phyloP scores from a whole-genome alignment of 768 basidiomycete genomes.

The Kwoniella sp. region DNA sequence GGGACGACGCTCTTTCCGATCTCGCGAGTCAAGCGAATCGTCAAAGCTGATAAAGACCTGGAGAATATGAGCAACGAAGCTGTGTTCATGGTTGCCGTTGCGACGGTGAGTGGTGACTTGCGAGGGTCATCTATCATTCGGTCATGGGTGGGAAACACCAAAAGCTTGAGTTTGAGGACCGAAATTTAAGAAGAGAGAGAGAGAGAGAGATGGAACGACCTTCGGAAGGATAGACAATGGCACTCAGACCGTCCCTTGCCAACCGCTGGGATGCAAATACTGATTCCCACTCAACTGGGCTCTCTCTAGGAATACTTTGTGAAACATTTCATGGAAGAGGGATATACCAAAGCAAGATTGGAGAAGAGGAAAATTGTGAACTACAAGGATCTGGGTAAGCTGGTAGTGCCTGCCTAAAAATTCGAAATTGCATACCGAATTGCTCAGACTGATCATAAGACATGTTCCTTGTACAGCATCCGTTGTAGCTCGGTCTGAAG shows the following conservation, averaged over 20 bases:
- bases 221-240: too few species aligned
- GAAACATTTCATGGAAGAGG: constrained; percentile 70
- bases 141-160: too few species aligned
- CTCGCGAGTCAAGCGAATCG: constrained; percentile 76
- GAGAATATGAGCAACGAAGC: constrained; percentile 68
- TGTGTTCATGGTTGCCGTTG: constrained; percentile 74
- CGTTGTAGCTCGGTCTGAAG: constrained; percentile 47
- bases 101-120: constrained; percentile 64
- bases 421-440: too few species aligned
- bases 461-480: constrained; percentile 28
- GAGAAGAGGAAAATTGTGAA: constrained; percentile 77
- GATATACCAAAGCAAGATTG: constrained; percentile 68
- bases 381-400: constrained; percentile 75
- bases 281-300: too few species aligned
- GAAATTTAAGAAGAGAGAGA: not conserved
- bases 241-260: too few species aligned
- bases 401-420: not conserved
- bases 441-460: not conserved
- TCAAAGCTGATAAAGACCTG: constrained; percentile 78
- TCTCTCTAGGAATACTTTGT: constrained; percentile 75
- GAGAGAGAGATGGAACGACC: not conserved
- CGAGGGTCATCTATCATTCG: not conserved
- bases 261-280: too few species aligned
- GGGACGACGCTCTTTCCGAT: constrained; percentile 78
- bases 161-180: too few species aligned